Base-by-base conservation (phyloP, 176 grass and related monocot species). In the Secale cereale region DNA sequence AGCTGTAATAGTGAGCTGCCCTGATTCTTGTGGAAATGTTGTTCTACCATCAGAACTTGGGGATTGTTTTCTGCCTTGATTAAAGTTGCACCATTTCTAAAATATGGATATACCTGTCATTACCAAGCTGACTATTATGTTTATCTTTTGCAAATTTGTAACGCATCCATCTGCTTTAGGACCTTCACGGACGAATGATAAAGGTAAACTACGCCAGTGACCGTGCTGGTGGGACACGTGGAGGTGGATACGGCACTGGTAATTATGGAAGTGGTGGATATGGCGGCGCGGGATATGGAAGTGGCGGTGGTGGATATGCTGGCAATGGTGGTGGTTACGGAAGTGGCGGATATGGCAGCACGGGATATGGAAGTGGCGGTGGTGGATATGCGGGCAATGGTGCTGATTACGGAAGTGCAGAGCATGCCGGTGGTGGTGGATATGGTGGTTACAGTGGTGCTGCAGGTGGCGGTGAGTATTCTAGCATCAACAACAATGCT, bases 101-200 rank as follows among this genome's bases (percentile, higher is more conserved):
- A n/a, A 52, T 3, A 14, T 52, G n/a, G 70, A 72, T 59, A 56
- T 40, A 65, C 20, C 41, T 82, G 23, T 78, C 33, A 52, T 67
- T 78, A 57, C 28, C 46, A 11, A 61, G 52, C 30, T 65, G 35
- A 7, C 41, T 68, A 10, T 77, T 71, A 86, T 31, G 40, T 91
- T 63, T 78, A 35, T 59, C 43, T 28, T 31, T 65, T 82, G 40
- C 59, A 63, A 75, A 31, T 35, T 33, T 81, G 15, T 46, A 71
- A 82, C 22, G 41, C 45, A 89, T 76, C 74, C 15, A 71, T 76
- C 54, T 89, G 45, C 72, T 83, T 32, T 80, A 98, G 96, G 91
- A 94, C 15, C 93, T 98, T 80, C 91, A 95, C 82, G 96, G 96
- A 40, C 81, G 96, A 84, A 79, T 66, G 52, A 15, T 98, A 81